Evolutionary conservation across 1,284 basidiomycete species (phyloP), one percentile per base, ranked within the genome.

Genomic region (Ganoderma multipileum): DNA sequence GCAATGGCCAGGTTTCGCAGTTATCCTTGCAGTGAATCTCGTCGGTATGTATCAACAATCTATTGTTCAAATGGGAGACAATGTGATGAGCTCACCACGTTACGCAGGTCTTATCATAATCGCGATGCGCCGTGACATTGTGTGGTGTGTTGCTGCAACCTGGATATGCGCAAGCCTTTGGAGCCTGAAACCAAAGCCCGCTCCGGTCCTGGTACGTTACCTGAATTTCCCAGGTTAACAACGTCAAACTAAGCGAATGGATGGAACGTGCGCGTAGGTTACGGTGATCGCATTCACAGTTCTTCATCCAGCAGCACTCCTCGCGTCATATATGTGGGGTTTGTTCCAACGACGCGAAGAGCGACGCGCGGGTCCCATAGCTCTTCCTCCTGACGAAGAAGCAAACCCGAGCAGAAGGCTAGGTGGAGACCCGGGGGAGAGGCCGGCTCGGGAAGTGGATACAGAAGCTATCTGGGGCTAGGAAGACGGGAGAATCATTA

Each of bases 101-200:
- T 6, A 20, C 23, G 66, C 86, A 72, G 86, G 87, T 1, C 75
- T 91, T 0, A 42, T 87, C n/a, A 84, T 92, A 33, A 78, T 93
- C 41, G 73, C 85, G 1, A 30, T 85, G 3, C 81, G 89, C 4
- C 82, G 86, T 9, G 92, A 94, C 73, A 80, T 93, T 64, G 89
- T 92, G 0, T 92, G 90, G 90, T 87, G 89, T 62, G 83, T 90
- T 18, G 89, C 90, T 0, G 88, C 90, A 0, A 88, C 87, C 0
- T 93, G 91, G 92, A 84, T 92, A 30, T 88, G 86, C 67, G 80
- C 89, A 18, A 87, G 86, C 70, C 80, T 92, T 2, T 92, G 89
- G 89, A 78, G 79, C n/a, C 78, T 82, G 11, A 76, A 81, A 36
- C 89, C 89, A 0, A 92, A 92, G 71, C 89, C 90, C 1, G 81